phyloP scores from a whole-genome alignment of 257 asterid species.

The Rubia yunnanensis region DNA sequence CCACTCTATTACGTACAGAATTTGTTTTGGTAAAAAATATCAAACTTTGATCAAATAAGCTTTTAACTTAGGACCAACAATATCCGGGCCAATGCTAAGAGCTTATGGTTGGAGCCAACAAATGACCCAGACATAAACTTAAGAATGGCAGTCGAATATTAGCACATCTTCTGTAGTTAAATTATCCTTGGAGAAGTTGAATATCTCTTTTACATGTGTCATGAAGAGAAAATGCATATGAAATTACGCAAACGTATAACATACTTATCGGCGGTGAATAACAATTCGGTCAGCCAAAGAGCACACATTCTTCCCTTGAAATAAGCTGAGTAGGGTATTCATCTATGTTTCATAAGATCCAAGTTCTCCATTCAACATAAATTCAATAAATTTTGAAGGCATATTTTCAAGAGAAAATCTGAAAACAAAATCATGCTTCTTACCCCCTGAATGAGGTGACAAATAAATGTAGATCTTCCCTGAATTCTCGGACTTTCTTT shows the following conservation, averaged over 20 bases:
- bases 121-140: slow-evolving; percentile 62
- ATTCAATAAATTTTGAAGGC: slow-evolving; percentile 12
- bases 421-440: slow-evolving; percentile 7
- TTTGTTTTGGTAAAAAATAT: too few species aligned
- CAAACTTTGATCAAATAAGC: too few species aligned
- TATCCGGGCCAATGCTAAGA: slow-evolving; percentile 27
- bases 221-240: not conserved
- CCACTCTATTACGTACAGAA: too few species aligned
- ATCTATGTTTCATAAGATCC: slow-evolving; percentile 15
- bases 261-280: not conserved
- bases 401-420: slow-evolving; percentile 11
- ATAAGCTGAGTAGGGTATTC: slow-evolving; percentile 15
- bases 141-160: slow-evolving; percentile 61
- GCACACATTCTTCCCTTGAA: slow-evolving; percentile 19
- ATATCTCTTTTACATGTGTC: slow-evolving; percentile 67
- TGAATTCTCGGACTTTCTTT: slow-evolving; percentile 42
- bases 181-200: slow-evolving; percentile 81
- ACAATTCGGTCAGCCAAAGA: not conserved
- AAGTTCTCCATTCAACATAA: slow-evolving; percentile 19
- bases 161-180: slow-evolving; percentile 79
- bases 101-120: slow-evolving; percentile 22
- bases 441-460: slow-evolving; percentile 43
- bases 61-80: too few species aligned
- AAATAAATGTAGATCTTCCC: slow-evolving; percentile 67
- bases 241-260: not conserved